Evolutionary conservation across 2,329 filamentous ascomycete genomes (phyloP).

Genomic region (Colletotrichum eremochloae): DNA sequence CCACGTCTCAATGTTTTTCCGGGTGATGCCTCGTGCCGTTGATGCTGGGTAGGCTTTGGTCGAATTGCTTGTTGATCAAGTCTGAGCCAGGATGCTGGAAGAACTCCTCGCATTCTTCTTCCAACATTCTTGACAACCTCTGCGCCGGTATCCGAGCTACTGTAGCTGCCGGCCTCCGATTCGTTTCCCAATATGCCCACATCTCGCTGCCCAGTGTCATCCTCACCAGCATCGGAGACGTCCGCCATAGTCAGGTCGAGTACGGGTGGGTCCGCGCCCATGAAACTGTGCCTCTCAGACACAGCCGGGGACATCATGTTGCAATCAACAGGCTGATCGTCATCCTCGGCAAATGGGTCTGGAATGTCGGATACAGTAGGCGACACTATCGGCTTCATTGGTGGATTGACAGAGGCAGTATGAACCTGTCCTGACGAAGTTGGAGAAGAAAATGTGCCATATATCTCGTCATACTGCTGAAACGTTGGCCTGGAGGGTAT

Average conservation of each 20-base stretch:
- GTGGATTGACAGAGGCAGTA: neutral
- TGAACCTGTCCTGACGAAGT: constrained; percentile 2
- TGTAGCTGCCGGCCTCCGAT: constrained; percentile 44
- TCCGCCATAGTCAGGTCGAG: constrained; percentile 40
- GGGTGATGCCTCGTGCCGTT: constrained; percentile 50
- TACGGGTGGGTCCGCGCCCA: neutral
- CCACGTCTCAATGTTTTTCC: constrained; percentile 60
- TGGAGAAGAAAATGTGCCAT: constrained; percentile 25
- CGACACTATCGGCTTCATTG: neutral
- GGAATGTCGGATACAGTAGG: neutral
- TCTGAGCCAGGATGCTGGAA: constrained; percentile 77
- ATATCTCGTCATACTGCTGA: constrained; percentile 36
- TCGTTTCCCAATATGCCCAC: constrained; percentile 25
- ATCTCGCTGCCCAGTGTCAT: constrained; percentile 13
- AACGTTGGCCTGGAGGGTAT: constrained; percentile 21
- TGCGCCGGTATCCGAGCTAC: constrained; percentile 56
- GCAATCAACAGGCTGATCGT: neutral
- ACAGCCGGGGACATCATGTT: neutral
- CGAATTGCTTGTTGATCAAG: constrained; percentile 62
- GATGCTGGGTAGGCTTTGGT: constrained; percentile 49
- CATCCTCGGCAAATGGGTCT: neutral
- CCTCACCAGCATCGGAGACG: constrained; percentile 38
- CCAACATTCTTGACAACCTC: constrained; percentile 56
- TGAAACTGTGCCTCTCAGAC: neutral
- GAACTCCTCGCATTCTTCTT: constrained; percentile 69